Evolutionary conservation across 768 basidiomycete species (phyloP).

Genomic region (Daedaleopsis nitida): DNA sequence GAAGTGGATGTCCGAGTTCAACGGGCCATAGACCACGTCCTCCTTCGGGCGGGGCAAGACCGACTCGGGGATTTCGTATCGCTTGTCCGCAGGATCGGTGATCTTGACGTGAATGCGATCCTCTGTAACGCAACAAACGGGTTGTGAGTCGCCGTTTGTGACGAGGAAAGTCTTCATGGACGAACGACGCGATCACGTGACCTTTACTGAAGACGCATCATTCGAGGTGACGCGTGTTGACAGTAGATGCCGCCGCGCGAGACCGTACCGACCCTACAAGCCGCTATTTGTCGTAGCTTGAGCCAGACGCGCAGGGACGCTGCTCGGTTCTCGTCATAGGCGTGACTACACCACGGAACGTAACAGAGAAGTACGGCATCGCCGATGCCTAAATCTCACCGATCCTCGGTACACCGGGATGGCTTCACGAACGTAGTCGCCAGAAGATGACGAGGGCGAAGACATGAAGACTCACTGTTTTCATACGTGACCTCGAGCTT

Average conservation of each 20-base stretch:
- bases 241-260: too few relatives aligned
- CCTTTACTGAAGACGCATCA: background rate
- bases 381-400: background rate
- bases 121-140: constrained; percentile 33
- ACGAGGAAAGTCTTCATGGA: background rate
- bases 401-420: background rate
- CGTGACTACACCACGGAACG: too few relatives aligned
- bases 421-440: background rate
- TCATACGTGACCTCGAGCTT: constrained; percentile 58
- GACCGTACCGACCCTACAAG: too few relatives aligned
- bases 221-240: background rate
- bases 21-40: constrained; percentile 26
- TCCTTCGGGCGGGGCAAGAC: constrained; percentile 57
- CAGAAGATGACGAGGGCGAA: background rate
- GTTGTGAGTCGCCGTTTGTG: background rate
- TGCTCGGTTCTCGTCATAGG: too few relatives aligned
- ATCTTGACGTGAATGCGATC: constrained; percentile 67
- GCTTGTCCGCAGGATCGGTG: constrained; percentile 46
- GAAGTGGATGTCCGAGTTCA: constrained; percentile 53
- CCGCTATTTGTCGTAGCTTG: too few relatives aligned
- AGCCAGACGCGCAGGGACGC: too few relatives aligned
- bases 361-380: background rate
- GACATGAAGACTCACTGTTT: constrained; percentile 41
- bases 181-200: background rate
- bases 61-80: constrained; percentile 66